Evolutionary conservation across 352 stramenopile species (phyloP).

Genomic region (Elongisporangium undulatum): DNA sequence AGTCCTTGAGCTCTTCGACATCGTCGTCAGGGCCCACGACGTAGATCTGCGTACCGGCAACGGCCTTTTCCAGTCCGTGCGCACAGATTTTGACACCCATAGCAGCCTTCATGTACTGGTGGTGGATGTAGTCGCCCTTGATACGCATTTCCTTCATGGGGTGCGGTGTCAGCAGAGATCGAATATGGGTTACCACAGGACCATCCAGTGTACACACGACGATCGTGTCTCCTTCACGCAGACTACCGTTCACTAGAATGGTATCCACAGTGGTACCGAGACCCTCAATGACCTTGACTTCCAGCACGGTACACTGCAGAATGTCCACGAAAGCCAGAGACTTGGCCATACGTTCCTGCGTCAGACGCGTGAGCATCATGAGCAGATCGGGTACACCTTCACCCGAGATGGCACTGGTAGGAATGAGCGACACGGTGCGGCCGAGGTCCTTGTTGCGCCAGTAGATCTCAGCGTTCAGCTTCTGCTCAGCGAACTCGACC

Average conservation of each 20-base stretch:
- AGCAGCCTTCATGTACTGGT: conserved; percentile 97
- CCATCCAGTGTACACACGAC: conserved; percentile 98
- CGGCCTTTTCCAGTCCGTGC: conserved; percentile 96
- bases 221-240: conserved; percentile 95
- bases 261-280: conserved; percentile 99
- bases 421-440: conserved; percentile 96
- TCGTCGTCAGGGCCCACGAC: conserved; percentile 96
- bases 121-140: conserved; percentile 93
- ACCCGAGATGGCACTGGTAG: conserved; percentile 97
- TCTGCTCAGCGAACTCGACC: conserved; percentile 95
- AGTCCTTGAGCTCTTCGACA: conserved; percentile 97
- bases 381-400: conserved; percentile 98
- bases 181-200: conserved; percentile 96
- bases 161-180: conserved; percentile 97
- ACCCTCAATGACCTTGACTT: conserved; percentile 99
- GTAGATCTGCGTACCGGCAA: conserved; percentile 97
- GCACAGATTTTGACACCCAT: conserved; percentile 99
- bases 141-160: conserved; percentile 97
- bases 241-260: conserved; percentile 96
- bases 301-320: conserved; percentile 97
- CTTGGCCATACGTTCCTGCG: conserved; percentile 93
- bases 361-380: conserved; percentile 95
- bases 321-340: conserved; percentile 87
- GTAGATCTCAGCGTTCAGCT: conserved; percentile 98
- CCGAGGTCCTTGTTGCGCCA: conserved; percentile 98